A percentile compares a stretch with the other conserved stretches of the same genome.
phyloP scores from a whole-genome alignment of 768 basidiomycete genomes.

The Lactarius hengduanensis region DNA sequence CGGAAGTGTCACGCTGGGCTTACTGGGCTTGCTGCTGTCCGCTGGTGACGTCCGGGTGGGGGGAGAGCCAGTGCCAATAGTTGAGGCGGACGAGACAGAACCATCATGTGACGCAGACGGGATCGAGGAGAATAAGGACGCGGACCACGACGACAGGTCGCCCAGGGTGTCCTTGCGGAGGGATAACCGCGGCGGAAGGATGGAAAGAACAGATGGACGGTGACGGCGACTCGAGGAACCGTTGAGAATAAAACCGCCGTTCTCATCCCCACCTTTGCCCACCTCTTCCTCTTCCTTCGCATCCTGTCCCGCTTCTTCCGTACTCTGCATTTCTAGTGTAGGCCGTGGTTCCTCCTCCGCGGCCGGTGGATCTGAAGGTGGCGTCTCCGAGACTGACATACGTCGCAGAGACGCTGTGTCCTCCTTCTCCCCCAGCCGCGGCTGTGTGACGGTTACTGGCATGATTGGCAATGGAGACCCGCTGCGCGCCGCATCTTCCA shows the following conservation, averaged over 20 bases:
- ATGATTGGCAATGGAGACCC: conserved; percentile 19
- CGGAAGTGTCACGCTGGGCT: conserved; percentile 18
- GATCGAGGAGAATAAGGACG: conserved; percentile 27
- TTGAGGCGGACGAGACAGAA: conserved; percentile 5
- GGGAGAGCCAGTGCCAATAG: not conserved
- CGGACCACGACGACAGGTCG: conserved; percentile 29
- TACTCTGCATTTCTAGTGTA: not conserved
- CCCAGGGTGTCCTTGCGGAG: conserved; percentile 28
- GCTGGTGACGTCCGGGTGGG: not conserved
- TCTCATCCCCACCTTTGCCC: not conserved
- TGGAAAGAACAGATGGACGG: conserved; percentile 22
- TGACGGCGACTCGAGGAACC: not conserved
- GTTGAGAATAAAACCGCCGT: not conserved
- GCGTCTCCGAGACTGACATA: not conserved
- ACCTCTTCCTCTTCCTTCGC: not conserved
- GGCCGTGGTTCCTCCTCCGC: not conserved
- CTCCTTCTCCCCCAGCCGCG: conserved; percentile 14
- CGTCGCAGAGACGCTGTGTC: not conserved
- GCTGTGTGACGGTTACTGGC: not conserved
- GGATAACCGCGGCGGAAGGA: conserved; percentile 28
- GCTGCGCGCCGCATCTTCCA: not conserved
- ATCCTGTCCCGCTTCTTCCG: not conserved
- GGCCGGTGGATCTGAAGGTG: not conserved
- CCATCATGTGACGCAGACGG: conserved; percentile 18
- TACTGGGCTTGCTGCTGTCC: conserved; percentile 3